phyloP scores from a whole-genome alignment of 2,329 filamentous ascomycete genomes.

The Colletotrichum paranaense region DNA sequence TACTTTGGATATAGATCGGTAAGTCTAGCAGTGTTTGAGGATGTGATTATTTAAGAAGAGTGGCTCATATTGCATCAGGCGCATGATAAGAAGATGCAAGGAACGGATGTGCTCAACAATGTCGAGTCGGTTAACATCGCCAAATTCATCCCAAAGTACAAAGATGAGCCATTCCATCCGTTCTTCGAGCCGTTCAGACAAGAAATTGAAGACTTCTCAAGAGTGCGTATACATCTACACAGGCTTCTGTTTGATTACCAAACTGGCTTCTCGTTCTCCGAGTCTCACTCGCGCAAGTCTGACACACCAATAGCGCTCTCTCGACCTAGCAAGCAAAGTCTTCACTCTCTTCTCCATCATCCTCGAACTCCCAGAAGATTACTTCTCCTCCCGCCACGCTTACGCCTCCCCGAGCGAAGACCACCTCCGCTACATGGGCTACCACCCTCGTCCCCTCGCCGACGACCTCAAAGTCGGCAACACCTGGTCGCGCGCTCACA shows the following conservation, averaged over 20 bases:
- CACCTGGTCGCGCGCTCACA: conserved; percentile 51
- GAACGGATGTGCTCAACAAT: conserved; percentile 53
- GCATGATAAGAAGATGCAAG: conserved; percentile 46
- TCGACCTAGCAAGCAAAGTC: conserved; percentile 44
- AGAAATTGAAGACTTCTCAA: conserved; percentile 63
- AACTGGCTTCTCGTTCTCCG: conserved; percentile 47
- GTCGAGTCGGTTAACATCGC: conserved; percentile 66
- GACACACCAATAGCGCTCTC: conserved; percentile 36
- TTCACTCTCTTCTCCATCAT: conserved; percentile 54
- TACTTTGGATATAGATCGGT: conserved; percentile 60
- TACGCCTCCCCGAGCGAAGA: conserved; percentile 64
- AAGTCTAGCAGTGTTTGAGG: not conserved
- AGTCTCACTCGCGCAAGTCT: conserved; percentile 39
- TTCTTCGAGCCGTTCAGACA: conserved; percentile 52
- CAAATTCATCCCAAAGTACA: conserved; percentile 57
- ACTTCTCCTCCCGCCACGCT: conserved; percentile 61
- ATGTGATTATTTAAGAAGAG: not conserved
- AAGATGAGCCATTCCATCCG: conserved; percentile 47
- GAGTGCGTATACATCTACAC: conserved; percentile 48
- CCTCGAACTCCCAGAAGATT: conserved; percentile 64
- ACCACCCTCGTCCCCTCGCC: conserved; percentile 54
- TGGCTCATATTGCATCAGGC: conserved; percentile 26
- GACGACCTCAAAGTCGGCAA: conserved; percentile 48
- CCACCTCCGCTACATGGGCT: conserved; percentile 68
- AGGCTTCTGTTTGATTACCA: conserved; percentile 46